These are phyloP conservation scores for Sporothrix brunneoviolacea DNA, from an alignment of 2,329 filamentous ascomycete genomes.

Conservation along the genomic window DNA sequence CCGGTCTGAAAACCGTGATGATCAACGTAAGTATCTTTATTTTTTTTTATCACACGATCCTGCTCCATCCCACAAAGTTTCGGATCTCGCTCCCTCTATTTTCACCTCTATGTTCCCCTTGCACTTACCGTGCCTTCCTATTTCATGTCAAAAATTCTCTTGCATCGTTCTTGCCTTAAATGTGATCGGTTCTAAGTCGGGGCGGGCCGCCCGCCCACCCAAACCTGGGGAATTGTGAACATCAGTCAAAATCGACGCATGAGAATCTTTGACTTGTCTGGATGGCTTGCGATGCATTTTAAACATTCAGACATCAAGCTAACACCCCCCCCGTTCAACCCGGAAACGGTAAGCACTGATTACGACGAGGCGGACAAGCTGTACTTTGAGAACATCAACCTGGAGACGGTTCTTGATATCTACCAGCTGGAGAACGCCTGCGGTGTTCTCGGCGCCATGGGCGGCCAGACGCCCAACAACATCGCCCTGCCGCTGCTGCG, in stretches of 20 bases:
- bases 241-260: too few relatives aligned
- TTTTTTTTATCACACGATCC: neutral
- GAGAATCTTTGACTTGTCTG: neutral
- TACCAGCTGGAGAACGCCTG: constrained; percentile 78
- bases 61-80: neutral
- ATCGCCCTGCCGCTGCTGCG: constrained; percentile 86
- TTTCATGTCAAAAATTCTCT: too few relatives aligned
- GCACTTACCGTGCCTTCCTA: too few relatives aligned
- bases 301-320: constrained; percentile 5
- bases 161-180: too few relatives aligned
- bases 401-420: constrained; percentile 88
- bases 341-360: constrained; percentile 83
- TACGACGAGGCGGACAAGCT: constrained; percentile 91
- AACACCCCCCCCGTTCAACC: constrained; percentile 54
- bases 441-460: constrained; percentile 91
- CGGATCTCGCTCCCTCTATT: too few relatives aligned
- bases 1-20: constrained; percentile 92
- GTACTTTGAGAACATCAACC: constrained; percentile 92
- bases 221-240: too few relatives aligned
- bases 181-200: too few relatives aligned
- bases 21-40: constrained; percentile 49
- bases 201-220: too few relatives aligned
- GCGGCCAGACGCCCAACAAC: constrained; percentile 96
- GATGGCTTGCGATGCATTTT: neutral
- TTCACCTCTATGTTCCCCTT: too few relatives aligned